Evolutionary conservation across 2,329 filamentous ascomycete species (phyloP).

Genomic region (Aspergillus amoenus): DNA sequence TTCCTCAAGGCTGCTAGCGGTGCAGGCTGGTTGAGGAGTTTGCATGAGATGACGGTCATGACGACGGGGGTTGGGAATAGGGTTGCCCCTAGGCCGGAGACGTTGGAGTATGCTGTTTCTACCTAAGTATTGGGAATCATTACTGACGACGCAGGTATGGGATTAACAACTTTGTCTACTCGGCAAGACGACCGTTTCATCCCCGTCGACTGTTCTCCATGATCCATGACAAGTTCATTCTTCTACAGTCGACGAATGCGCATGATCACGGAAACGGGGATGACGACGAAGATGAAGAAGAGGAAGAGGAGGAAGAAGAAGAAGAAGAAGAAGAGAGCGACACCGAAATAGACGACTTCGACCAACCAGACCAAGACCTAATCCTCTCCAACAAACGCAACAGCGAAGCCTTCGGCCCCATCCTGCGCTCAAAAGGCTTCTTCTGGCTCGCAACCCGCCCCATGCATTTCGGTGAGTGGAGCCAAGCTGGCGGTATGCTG

Average conservation of each 20-base stretch:
- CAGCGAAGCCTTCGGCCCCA: slow-evolving; percentile 37
- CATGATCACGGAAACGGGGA: slow-evolving; percentile 27
- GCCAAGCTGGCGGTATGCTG: slow-evolving; percentile 46
- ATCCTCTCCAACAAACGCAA: slow-evolving; percentile 41
- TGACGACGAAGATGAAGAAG: slow-evolving; percentile 22
- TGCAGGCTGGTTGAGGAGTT: slow-evolving; percentile 68
- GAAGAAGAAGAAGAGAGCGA: slow-evolving; percentile 30
- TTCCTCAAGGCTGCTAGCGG: slow-evolving; percentile 64
- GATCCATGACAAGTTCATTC: slow-evolving; percentile 47
- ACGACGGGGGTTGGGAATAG: slow-evolving; percentile 56
- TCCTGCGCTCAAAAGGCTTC: slow-evolving; percentile 47
- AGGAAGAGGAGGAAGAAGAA: slow-evolving; percentile 25
- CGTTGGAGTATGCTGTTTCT: slow-evolving; percentile 53
- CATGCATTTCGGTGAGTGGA: slow-evolving; percentile 46
- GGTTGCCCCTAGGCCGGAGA: slow-evolving; percentile 67
- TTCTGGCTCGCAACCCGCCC: slow-evolving; percentile 47
- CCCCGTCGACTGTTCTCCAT: slow-evolving; percentile 41
- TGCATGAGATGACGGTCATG: slow-evolving; percentile 66
- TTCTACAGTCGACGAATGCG: slow-evolving; percentile 32
- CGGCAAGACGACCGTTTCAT: slow-evolving; percentile 54
- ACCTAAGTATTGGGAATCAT: no score
- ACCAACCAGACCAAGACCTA: slow-evolving; percentile 30
- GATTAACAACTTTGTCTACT: slow-evolving; percentile 70
- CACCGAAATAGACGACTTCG: slow-evolving; percentile 27
- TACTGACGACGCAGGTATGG: slow-evolving; percentile 51